Evolutionary conservation across 495 filamentous ascomycete genomes (phyloP).

Genomic region (Podospora tetraspora): DNA sequence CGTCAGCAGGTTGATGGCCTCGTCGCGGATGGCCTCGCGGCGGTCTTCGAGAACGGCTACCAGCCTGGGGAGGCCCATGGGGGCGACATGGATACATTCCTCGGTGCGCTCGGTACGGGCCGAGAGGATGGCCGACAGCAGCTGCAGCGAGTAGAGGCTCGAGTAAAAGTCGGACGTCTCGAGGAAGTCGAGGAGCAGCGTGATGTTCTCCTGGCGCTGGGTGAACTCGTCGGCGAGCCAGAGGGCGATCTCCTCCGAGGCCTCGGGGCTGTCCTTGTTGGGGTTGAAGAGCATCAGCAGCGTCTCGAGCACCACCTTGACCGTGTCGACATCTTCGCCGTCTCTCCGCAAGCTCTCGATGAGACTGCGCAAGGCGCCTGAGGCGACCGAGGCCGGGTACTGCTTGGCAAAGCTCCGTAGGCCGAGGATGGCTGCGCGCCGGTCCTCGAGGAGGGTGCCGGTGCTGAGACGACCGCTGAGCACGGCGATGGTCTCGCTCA

Average conservation of each 20-base stretch:
- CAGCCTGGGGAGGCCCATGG: constrained; percentile 79
- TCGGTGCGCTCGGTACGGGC: constrained; percentile 91
- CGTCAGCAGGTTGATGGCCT: constrained; percentile 48
- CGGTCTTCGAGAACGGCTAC: constrained; percentile 78
- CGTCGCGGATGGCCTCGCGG: constrained; percentile 85
- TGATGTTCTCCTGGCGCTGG: constrained; percentile 97
- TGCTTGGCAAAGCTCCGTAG: constrained; percentile 92
- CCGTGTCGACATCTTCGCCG: constrained; percentile 92
- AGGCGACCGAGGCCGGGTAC: constrained; percentile 94
- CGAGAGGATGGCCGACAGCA: constrained; percentile 79
- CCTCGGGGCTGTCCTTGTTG: constrained; percentile 66
- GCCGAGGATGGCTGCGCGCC: constrained; percentile 85
- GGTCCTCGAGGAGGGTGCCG: constrained; percentile 87
- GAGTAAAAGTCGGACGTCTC: constrained; percentile 89
- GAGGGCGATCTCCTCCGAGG: constrained; percentile 91
- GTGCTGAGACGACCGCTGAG: constrained; percentile 80
- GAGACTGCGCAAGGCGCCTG: constrained; percentile 76
- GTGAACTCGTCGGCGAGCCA: constrained; percentile 99
- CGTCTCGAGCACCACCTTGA: constrained; percentile 91
- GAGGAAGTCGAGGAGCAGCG: constrained; percentile 79
- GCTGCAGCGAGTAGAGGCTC: constrained; percentile 83
- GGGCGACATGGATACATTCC: constrained; percentile 85
- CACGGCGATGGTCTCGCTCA: constrained; percentile 84
- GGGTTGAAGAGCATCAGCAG: constrained; percentile 81
- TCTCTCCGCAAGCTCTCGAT: constrained; percentile 82